These are phyloP conservation scores for Stygiomarasmius scandens DNA, from an alignment of 1,284 basidiomycete genomes.

Conservation along the genomic window DNA sequence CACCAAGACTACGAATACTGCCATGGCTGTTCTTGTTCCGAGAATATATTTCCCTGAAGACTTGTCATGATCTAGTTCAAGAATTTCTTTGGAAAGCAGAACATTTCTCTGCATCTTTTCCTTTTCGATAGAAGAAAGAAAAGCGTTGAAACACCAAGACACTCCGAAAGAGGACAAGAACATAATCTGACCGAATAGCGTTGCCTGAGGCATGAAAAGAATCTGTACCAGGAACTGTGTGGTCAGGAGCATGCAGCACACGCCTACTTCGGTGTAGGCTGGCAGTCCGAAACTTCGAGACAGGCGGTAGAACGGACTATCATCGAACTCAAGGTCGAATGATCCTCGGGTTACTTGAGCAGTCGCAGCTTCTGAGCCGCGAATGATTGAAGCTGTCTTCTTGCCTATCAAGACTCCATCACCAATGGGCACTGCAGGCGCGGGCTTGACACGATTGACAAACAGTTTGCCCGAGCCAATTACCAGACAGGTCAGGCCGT, in stretches of 20 bases:
- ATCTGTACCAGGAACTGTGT: conserved; percentile 32
- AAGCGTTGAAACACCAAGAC: conserved; percentile 32
- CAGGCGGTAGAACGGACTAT: no score
- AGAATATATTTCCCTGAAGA: conserved; percentile 28
- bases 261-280: conserved; percentile 25
- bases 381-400: not conserved
- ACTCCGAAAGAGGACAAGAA: conserved; percentile 29
- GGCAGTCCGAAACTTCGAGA: not conserved
- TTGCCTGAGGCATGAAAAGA: conserved; percentile 30
- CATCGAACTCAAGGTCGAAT: conserved; percentile 26
- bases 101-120: conserved; percentile 27
- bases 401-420: not conserved
- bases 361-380: conserved; percentile 30
- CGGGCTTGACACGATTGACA: not conserved
- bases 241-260: conserved; percentile 30
- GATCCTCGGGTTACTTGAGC: conserved; percentile 31
- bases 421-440: not conserved
- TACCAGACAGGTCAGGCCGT: conserved; percentile 28
- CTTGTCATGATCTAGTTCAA: conserved; percentile 19
- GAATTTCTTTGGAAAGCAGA: conserved; percentile 15
- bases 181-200: conserved; percentile 35
- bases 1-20: conserved; percentile 31
- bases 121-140: conserved; percentile 32
- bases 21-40: conserved; percentile 31
- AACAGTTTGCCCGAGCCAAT: conserved; percentile 29